Conservation (phyloP, 225 moss, liverwort and hornwort species). For the Rhytidiadelphus loreus region DNA sequence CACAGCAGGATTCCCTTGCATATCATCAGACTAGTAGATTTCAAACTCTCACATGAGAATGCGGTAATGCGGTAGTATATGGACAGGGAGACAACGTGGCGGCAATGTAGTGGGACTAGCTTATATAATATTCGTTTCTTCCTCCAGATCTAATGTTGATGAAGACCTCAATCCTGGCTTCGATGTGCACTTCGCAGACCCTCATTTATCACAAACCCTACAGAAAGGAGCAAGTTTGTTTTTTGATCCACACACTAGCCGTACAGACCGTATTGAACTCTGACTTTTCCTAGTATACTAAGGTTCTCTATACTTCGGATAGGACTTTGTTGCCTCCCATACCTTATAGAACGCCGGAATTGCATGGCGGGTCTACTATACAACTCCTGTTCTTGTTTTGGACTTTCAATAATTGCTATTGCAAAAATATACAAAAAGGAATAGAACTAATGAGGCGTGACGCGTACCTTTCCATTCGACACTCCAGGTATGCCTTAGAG, state of each 20-base stretch:
- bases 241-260: neutral
- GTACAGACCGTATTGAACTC: neutral
- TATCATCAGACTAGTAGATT: neutral
- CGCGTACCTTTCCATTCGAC: constrained; percentile 77
- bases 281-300: neutral
- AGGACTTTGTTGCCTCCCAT: neutral
- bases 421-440: neutral
- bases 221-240: neutral
- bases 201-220: neutral
- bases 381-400: neutral
- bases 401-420: neutral
- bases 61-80: neutral
- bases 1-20: neutral
- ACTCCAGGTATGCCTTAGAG: constrained; percentile 76
- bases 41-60: neutral
- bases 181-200: neutral
- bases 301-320: neutral
- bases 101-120: neutral
- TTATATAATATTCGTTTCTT: neutral
- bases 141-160: neutral
- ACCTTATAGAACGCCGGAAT: neutral
- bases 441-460: neutral
- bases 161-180: neutral
- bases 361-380: neutral
- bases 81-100: neutral